Percentiles rank a stretch among this genome's conserved stretches.
These are phyloP conservation scores for Ramalina peruviana DNA, from an alignment of 495 filamentous ascomycete species.

Conservation along the genomic window DNA sequence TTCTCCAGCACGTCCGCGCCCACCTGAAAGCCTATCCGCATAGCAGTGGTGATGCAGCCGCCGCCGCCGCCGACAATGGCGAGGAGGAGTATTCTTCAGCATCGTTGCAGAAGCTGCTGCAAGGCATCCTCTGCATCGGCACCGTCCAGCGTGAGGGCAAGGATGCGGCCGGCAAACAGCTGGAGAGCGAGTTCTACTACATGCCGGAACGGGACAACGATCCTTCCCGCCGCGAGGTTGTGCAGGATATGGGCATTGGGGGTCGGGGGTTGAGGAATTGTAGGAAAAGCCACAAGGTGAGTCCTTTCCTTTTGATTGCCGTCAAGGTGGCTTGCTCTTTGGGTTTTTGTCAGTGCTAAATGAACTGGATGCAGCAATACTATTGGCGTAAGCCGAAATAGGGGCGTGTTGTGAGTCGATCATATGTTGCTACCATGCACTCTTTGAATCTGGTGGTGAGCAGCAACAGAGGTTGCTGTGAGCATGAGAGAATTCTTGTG, in stretches of 20 bases:
- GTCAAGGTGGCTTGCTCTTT: neutral
- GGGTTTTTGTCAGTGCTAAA: conserved; percentile 12
- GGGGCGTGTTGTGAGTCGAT: neutral
- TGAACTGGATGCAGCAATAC: conserved; percentile 54
- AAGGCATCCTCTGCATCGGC: conserved; percentile 61
- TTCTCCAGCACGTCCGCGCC: conserved; percentile 69
- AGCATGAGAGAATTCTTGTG: too few species aligned
- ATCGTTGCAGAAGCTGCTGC: conserved; percentile 55
- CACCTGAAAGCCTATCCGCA: conserved; percentile 35
- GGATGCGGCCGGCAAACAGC: conserved; percentile 83
- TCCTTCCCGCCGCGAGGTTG: conserved; percentile 65
- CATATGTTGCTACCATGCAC: too few species aligned
- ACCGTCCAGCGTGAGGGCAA: conserved; percentile 84
- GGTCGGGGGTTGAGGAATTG: conserved; percentile 81
- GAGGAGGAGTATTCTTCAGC: conserved; percentile 37
- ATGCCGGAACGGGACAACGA: conserved; percentile 82
- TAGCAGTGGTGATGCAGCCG: conserved; percentile 15
- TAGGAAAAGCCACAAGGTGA: conserved; percentile 91
- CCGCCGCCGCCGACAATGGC: conserved; percentile 12
- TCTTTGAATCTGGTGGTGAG: too few species aligned
- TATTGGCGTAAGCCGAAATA: conserved; percentile 73
- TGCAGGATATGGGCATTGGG: conserved; percentile 50
- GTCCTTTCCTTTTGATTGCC: conserved; percentile 10
- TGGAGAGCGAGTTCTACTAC: conserved; percentile 97
- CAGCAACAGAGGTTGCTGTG: too few species aligned